Evolutionary conservation across 164 flowering plant species (phyloP).

Genomic region (Magnolia officinalis): DNA sequence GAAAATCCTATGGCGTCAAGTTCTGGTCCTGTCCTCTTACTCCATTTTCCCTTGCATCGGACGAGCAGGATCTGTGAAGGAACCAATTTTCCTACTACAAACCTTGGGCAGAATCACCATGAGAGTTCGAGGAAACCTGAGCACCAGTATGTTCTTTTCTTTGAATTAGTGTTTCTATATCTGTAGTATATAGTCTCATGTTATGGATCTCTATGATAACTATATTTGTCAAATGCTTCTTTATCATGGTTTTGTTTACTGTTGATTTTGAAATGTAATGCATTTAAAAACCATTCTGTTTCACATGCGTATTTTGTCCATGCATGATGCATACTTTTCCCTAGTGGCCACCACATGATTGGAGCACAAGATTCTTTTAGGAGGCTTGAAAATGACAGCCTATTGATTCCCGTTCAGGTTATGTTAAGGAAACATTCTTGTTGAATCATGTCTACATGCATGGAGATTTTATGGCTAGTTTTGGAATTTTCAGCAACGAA

Average conservation of each 20-base stretch:
- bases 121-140: constrained; percentile 1
- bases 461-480: too few relatives aligned
- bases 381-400: too few relatives aligned
- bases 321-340: too few relatives aligned
- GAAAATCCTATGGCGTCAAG: constrained; percentile 42
- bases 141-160: constrained; percentile 13
- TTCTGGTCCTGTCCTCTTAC: constrained; percentile 71
- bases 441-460: too few relatives aligned
- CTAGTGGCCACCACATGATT: too few relatives aligned
- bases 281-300: background rate
- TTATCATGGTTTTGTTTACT: background rate
- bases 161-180: background rate
- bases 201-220: background rate
- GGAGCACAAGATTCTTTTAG: too few relatives aligned
- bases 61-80: constrained; percentile 16
- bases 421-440: too few relatives aligned
- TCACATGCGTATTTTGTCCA: too few relatives aligned
- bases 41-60: constrained; percentile 58
- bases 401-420: too few relatives aligned
- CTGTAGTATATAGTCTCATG: background rate
- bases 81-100: constrained; percentile 4
- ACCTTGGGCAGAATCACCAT: constrained; percentile 4
- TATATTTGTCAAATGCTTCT: background rate
- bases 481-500: too few relatives aligned
- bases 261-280: background rate